A percentile compares a stretch with the other conserved stretches of the same genome.
phyloP scores from a whole-genome alignment of 495 filamentous ascomycete species.

The Glutinoglossum americanum region DNA sequence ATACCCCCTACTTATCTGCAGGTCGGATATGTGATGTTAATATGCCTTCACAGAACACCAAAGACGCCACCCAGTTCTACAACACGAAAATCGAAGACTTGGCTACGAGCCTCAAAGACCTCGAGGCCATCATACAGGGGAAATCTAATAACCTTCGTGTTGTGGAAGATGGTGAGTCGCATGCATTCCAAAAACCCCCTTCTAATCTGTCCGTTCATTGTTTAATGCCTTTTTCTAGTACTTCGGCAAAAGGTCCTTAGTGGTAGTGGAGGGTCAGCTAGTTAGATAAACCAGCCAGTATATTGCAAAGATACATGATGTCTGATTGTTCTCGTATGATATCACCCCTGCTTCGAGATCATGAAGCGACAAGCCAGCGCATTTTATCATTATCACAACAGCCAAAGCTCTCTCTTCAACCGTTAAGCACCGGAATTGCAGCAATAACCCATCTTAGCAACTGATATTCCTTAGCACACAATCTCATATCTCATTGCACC shows the following conservation, averaged over 20 bases:
- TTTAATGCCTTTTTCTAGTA: conserved; percentile 11
- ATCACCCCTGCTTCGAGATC: neutral
- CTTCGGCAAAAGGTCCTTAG: conserved; percentile 26
- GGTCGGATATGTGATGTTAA: too few species aligned
- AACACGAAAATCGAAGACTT: conserved; percentile 63
- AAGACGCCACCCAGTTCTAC: conserved; percentile 70
- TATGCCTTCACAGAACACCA: conserved; percentile 42
- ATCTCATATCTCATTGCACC: neutral
- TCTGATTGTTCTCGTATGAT: neutral
- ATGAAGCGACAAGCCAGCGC: neutral
- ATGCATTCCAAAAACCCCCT: neutral
- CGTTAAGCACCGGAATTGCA: neutral
- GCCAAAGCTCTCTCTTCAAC: neutral
- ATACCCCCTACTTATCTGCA: too few species aligned
- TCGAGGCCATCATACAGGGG: conserved; percentile 67
- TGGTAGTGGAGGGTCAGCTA: neutral
- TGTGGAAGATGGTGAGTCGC: conserved; percentile 65
- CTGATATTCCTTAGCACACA: neutral
- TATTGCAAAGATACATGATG: neutral
- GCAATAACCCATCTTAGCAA: neutral
- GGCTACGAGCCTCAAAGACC: conserved; percentile 51
- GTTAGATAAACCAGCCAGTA: neutral
- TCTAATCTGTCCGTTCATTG: neutral
- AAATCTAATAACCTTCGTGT: conserved; percentile 70
- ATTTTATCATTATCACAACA: neutral